Percentiles rank a stretch among this genome's conserved stretches.
Evolutionary conservation across 1,139 yeast genomes (phyloP).

Genomic region (Candida smagusa): DNA sequence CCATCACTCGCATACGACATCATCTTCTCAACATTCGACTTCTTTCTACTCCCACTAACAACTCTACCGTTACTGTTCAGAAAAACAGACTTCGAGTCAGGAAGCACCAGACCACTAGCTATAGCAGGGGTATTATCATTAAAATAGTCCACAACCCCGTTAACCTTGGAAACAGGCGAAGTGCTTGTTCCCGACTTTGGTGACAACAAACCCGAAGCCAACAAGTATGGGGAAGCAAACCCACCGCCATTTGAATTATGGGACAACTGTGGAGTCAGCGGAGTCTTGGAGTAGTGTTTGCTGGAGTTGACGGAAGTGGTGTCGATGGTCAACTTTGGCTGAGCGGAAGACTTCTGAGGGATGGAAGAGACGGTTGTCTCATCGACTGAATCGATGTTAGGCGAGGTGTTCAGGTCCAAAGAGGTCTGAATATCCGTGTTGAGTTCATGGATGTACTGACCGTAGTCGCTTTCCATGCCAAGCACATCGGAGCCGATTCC

Average conservation of each 20-base stretch:
- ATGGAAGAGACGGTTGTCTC: constrained; percentile 27
- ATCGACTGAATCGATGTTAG: constrained; percentile 32
- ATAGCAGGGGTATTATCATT: constrained; percentile 1
- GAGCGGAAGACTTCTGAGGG: constrained; percentile 10
- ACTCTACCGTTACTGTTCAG: constrained; percentile 24
- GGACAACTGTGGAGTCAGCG: constrained; percentile 30
- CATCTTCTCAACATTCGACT: constrained; percentile 26
- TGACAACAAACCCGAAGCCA: constrained; percentile 55
- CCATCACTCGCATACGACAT: constrained; percentile 45
- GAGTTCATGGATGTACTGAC: constrained; percentile 17
- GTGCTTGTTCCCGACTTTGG: constrained; percentile 35
- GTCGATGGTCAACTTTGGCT: constrained; percentile 34
- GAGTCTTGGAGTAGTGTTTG: constrained; percentile 16
- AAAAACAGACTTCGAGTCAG: constrained; percentile 18
- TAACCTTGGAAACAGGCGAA: constrained; percentile 3
- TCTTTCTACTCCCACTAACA: constrained; percentile 25
- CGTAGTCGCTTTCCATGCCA: constrained; percentile 9
- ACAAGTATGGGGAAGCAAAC: constrained; percentile 57
- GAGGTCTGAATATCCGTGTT: constrained; percentile 13
- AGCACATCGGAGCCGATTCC: constrained; percentile 12
- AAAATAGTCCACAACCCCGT: background rate
- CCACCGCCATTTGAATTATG: constrained; percentile 32
- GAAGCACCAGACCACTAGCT: background rate
- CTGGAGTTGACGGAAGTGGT: constrained; percentile 18
- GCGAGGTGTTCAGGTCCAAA: constrained; percentile 16